Conservation (phyloP, 345 rosid species). For the Lepidium africanum region DNA sequence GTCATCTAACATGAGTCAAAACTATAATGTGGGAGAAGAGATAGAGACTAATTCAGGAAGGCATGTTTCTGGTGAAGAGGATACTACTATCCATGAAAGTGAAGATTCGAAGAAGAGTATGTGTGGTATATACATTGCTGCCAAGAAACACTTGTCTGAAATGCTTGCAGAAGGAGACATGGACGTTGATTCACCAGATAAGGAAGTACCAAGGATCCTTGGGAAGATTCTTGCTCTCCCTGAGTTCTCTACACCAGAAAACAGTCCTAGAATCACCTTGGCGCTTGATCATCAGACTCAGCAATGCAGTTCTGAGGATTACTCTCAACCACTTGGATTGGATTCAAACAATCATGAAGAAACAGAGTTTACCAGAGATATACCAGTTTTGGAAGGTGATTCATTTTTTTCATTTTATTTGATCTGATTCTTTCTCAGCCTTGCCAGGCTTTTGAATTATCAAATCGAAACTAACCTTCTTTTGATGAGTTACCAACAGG, state of each 20-base stretch:
- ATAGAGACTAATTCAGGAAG: conserved; percentile 38
- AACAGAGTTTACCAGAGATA: conserved; percentile 16
- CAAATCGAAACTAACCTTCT: not conserved
- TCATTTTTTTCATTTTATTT: not conserved
- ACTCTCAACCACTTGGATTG: conserved; percentile 4
- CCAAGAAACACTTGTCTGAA: conserved; percentile 85
- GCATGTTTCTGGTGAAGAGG: conserved; percentile 41
- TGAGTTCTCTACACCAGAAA: conserved; percentile 55
- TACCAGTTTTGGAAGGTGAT: conserved; percentile 39
- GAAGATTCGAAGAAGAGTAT: conserved; percentile 40
- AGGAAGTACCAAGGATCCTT: conserved; percentile 48
- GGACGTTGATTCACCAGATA: conserved; percentile 36
- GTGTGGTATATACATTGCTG: conserved; percentile 72
- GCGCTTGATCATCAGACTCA: conserved; percentile 11
- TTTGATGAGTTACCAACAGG: conserved; percentile 23
- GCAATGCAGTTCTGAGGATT: conserved; percentile 30
- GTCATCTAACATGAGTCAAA: conserved; percentile 28
- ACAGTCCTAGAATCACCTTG: conserved; percentile 52
- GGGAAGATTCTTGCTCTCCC: conserved; percentile 87
- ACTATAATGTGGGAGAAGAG: conserved; percentile 8
- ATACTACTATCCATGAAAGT: conserved; percentile 22
- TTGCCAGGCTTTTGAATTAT: not conserved
- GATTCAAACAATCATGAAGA: conserved; percentile 31
- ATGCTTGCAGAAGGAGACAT: conserved; percentile 54
- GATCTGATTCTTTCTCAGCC: conserved; percentile 7